A percentile compares a stretch with the other conserved stretches of the same genome.
These are phyloP conservation scores for Aspergillus carlsbadensis DNA, from an alignment of 495 filamentous ascomycete species.

Conservation along the genomic window DNA sequence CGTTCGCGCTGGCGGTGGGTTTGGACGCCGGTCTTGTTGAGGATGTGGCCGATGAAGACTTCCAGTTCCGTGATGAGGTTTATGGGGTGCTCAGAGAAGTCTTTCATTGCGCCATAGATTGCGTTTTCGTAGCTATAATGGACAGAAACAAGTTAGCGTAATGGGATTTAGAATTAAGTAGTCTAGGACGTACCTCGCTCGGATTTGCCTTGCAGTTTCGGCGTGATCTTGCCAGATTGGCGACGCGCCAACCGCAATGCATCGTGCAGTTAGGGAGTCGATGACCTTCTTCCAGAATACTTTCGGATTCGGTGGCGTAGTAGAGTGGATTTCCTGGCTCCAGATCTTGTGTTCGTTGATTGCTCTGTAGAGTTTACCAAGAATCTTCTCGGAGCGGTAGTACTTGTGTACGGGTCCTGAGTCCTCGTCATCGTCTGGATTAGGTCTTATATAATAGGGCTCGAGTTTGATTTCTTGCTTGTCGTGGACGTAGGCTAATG, in stretches of 20 bases:
- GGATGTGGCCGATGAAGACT: slow-evolving; percentile 70
- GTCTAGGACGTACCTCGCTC: slow-evolving; percentile 42
- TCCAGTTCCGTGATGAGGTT: slow-evolving; percentile 68
- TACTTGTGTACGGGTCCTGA: slow-evolving; percentile 43
- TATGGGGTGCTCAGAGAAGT: slow-evolving; percentile 56
- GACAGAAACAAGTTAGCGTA: background rate
- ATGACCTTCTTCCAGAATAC: slow-evolving; percentile 23
- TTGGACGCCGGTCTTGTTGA: slow-evolving; percentile 60
- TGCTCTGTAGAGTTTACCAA: slow-evolving; percentile 69
- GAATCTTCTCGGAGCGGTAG: slow-evolving; percentile 66
- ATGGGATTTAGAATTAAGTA: background rate
- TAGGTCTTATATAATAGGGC: slow-evolving; percentile 2
- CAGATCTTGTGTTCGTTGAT: slow-evolving; percentile 75
- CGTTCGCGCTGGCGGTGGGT: slow-evolving; percentile 62
- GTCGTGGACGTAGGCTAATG: slow-evolving; percentile 50
- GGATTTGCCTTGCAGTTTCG: slow-evolving; percentile 47
- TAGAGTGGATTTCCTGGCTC: slow-evolving; percentile 33
- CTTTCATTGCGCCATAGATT: slow-evolving; percentile 54
- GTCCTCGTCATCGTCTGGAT: slow-evolving; percentile 53
- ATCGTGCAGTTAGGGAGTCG: slow-evolving; percentile 44
- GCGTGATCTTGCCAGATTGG: slow-evolving; percentile 45
- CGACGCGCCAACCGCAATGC: slow-evolving; percentile 37
- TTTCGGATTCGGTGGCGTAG: background rate
- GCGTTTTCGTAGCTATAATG: slow-evolving; percentile 61
- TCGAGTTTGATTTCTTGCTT: slow-evolving; percentile 17